Conservation (phyloP, 1,284 basidiomycete genomes). For the Papiliotrema laurentii region DNA sequence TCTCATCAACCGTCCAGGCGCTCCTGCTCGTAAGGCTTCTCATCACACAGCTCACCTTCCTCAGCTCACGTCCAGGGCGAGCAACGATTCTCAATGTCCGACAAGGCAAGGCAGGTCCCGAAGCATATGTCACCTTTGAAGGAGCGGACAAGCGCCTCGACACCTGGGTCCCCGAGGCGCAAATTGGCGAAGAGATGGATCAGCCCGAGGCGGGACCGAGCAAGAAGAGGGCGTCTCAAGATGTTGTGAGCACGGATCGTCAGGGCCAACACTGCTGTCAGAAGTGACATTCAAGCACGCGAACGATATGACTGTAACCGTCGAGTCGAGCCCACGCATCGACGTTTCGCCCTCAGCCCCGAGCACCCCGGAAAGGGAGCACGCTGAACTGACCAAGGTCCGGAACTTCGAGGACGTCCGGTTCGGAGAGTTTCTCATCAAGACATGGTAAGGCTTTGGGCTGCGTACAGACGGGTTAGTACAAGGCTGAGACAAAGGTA, state of each 20-base stretch:
- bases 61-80: slow-evolving; percentile 7
- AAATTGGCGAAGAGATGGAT: slow-evolving; percentile 19
- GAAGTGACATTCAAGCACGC: not conserved
- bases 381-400: slow-evolving; percentile 38
- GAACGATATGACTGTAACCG: not conserved
- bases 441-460: slow-evolving; percentile 34
- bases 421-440: slow-evolving; percentile 43
- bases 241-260: too few species aligned
- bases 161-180: slow-evolving; percentile 60
- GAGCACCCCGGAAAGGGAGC: slow-evolving; percentile 39
- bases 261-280: too few species aligned
- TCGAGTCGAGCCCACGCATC: not conserved
- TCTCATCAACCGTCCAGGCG: not conserved
- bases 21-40: not conserved
- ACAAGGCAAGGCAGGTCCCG: slow-evolving; percentile 6
- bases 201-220: not conserved
- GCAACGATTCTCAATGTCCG: slow-evolving; percentile 20
- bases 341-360: slow-evolving; percentile 11
- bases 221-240: not conserved
- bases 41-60: not conserved
- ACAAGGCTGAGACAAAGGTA: slow-evolving; percentile 54
- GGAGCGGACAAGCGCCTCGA: slow-evolving; percentile 66
- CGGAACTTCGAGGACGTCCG: slow-evolving; percentile 48
- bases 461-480: slow-evolving; percentile 28
- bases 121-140: slow-evolving; percentile 33